These are phyloP conservation scores for Gelatoporia subvermispora DNA, from an alignment of 768 basidiomycete species.

Conservation along the genomic window DNA sequence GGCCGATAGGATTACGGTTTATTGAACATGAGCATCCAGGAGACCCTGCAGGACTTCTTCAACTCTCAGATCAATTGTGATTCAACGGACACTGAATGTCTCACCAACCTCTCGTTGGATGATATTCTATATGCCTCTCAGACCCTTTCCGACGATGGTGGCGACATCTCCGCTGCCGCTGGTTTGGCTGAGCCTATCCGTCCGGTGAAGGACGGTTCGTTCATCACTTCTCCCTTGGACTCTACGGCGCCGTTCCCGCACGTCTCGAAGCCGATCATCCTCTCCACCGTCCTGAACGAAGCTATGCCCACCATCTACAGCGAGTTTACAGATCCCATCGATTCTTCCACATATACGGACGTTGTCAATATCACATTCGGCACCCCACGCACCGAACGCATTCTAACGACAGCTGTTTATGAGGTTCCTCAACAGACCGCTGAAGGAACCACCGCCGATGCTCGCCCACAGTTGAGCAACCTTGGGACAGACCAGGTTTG, in stretches of 20 bases:
- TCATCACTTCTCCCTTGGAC: constrained; percentile 65
- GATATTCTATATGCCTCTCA: constrained; percentile 51
- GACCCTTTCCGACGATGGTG: constrained; percentile 39
- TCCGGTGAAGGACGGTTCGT: constrained; percentile 59
- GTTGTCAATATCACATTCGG: constrained; percentile 45
- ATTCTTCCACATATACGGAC: constrained; percentile 31
- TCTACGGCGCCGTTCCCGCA: constrained; percentile 54
- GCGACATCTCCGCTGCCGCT: constrained; percentile 45
- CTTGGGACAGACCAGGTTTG: constrained; percentile 68
- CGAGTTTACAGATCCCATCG: constrained; percentile 34
- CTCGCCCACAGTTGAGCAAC: constrained; percentile 48
- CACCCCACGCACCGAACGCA: constrained; percentile 32
- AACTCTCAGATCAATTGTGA: constrained; percentile 43
- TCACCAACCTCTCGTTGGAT: constrained; percentile 42
- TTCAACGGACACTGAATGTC: constrained; percentile 43
- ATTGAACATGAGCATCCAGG: constrained; percentile 48
- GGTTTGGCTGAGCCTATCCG: constrained; percentile 57
- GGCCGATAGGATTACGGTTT: constrained; percentile 64
- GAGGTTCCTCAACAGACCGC: constrained; percentile 23
- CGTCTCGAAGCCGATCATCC: constrained; percentile 59
- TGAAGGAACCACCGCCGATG: constrained; percentile 36
- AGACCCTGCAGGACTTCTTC: constrained; percentile 48
- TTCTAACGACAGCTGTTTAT: constrained; percentile 48
- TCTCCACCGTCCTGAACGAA: constrained; percentile 71
- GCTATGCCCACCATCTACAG: constrained; percentile 59